Evolutionary conservation across 352 stramenopile genomes (phyloP).

Genomic region (Phytophthora macrochlamydospora): DNA sequence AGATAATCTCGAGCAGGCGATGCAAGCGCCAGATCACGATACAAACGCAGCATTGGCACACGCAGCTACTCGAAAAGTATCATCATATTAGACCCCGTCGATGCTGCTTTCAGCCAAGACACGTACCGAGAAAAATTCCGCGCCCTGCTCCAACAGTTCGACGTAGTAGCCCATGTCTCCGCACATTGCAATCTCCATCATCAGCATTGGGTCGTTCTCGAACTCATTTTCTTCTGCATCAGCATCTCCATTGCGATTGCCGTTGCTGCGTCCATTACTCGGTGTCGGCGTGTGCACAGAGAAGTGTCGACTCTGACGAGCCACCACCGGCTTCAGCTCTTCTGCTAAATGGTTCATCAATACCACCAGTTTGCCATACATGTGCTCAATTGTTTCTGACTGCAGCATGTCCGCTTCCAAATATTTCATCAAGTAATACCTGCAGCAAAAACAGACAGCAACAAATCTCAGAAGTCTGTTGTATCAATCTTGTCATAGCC

Average conservation of each 20-base stretch:
- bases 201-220: conserved; percentile 27
- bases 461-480: conserved; percentile 5
- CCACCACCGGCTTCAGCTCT: conserved; percentile 55
- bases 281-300: conserved; percentile 24
- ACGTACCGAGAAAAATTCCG: conserved; percentile 80
- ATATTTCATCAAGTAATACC: conserved; percentile 78
- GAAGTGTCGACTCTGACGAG: conserved; percentile 38
- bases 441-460: conserved; percentile 14
- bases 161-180: conserved; percentile 80
- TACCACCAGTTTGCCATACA: conserved; percentile 67
- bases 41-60: conserved; percentile 73
- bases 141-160: conserved; percentile 71
- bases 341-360: conserved; percentile 64
- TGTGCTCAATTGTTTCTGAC: conserved; percentile 61
- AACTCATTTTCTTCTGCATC: conserved; percentile 13
- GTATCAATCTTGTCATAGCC: neutral
- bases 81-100: too few relatives aligned
- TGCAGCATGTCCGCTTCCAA: conserved; percentile 54
- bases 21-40: conserved; percentile 61
- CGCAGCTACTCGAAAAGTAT: conserved; percentile 45
- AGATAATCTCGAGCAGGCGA: conserved; percentile 59
- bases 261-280: conserved; percentile 10
- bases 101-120: neutral
- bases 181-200: conserved; percentile 45
- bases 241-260: conserved; percentile 3